phyloP scores from a whole-genome alignment of 257 asterid genomes.

The Fraxinus pennsylvanica region DNA sequence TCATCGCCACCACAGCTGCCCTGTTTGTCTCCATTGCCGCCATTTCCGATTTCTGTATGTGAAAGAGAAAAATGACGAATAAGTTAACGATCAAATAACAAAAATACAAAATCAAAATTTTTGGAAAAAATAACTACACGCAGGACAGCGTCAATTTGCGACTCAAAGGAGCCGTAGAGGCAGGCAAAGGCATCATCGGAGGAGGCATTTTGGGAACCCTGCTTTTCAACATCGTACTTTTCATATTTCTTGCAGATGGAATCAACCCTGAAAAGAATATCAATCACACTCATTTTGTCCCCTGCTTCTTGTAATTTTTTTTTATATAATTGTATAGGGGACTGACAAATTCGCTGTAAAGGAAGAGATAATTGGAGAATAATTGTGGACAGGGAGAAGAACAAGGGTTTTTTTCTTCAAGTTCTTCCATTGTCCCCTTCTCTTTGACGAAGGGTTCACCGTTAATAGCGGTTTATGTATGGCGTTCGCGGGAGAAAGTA shows the following conservation, averaged over 20 bases:
- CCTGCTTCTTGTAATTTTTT: background rate
- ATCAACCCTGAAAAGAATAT: slow-evolving; percentile 74
- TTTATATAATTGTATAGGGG: background rate
- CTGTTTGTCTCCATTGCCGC: slow-evolving; percentile 74
- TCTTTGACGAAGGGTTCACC: slow-evolving; percentile 42
- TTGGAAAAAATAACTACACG: slow-evolving; percentile 31
- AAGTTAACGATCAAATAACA: background rate
- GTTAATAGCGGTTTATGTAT: slow-evolving; percentile 43
- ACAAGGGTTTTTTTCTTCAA: slow-evolving; percentile 14
- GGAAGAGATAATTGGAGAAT: slow-evolving; percentile 24
- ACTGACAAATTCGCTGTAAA: slow-evolving; percentile 11
- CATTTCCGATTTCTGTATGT: slow-evolving; percentile 55
- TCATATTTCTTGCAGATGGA: slow-evolving; percentile 77
- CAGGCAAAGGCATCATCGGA: slow-evolving; percentile 74
- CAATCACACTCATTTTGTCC: slow-evolving; percentile 74
- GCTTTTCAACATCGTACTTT: slow-evolving; percentile 79
- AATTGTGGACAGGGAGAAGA: background rate
- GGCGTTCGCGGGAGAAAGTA: background rate
- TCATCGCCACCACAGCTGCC: slow-evolving; percentile 83
- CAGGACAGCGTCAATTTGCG: slow-evolving; percentile 66
- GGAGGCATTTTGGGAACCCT: slow-evolving; percentile 40
- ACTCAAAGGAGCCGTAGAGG: slow-evolving; percentile 62
- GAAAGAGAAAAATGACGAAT: background rate
- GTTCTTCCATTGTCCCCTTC: slow-evolving; percentile 18
- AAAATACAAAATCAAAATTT: background rate